Evolutionary conservation across 1,139 yeast genomes (phyloP).

Genomic region (Scheffersomyces illinoinensis): DNA sequence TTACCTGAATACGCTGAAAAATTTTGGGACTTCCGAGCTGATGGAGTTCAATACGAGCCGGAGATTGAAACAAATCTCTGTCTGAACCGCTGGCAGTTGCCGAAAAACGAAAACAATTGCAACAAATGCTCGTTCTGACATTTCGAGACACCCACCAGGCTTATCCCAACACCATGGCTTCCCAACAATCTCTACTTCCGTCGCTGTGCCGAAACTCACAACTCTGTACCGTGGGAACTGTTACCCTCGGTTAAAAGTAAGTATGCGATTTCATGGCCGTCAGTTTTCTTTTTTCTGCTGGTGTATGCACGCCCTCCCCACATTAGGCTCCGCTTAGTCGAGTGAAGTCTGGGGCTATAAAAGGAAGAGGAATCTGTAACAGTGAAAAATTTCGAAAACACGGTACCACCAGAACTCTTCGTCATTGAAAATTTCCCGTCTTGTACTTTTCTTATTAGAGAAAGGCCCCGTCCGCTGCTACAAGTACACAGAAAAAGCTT

Average conservation of each 20-base stretch:
- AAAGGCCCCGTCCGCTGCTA: conserved; percentile 1
- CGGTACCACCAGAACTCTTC: background rate
- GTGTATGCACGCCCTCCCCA: background rate
- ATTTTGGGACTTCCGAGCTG: background rate
- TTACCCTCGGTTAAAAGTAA: conserved; percentile 1
- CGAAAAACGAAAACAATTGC: background rate
- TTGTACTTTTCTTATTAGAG: background rate
- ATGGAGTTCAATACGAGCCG: background rate
- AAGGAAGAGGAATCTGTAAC: background rate
- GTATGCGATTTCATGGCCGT: background rate
- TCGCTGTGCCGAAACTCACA: background rate
- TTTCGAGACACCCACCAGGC: background rate
- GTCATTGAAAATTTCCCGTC: background rate
- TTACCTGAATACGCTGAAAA: background rate
- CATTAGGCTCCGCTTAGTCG: background rate
- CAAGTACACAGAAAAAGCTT: conserved; percentile 6
- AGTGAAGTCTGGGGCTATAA: background rate
- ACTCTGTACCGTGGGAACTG: background rate
- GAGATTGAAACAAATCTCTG: background rate
- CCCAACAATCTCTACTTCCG: background rate
- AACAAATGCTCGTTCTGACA: background rate
- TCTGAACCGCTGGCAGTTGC: background rate
- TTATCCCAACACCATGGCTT: background rate
- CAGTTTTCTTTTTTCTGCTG: background rate
- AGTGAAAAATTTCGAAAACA: background rate